phyloP scores from a whole-genome alignment of 2,329 filamentous ascomycete species.

The Sodiomyces alkalinus region DNA sequence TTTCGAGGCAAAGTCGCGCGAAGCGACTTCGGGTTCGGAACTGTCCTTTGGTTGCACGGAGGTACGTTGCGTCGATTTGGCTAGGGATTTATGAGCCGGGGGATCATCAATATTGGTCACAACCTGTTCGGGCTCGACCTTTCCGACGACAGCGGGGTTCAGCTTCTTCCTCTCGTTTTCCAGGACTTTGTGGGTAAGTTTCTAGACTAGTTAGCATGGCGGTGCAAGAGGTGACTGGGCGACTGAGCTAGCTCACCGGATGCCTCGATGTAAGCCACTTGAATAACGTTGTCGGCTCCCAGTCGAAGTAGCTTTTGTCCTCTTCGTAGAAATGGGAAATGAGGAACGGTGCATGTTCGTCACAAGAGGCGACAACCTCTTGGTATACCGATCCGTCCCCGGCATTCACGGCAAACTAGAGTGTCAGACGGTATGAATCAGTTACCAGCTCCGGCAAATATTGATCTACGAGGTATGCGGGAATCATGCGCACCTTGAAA shows the following conservation, averaged over 20 bases:
- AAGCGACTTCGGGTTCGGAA: background rate
- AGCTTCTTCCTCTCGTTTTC: constrained; percentile 1
- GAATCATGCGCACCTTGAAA: constrained; percentile 15
- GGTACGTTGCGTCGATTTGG: constrained; percentile 2
- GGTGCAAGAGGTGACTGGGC: no score
- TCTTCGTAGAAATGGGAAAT: constrained; percentile 32
- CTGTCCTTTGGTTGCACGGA: constrained; percentile 1
- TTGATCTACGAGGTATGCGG: no score
- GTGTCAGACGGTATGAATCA: constrained; percentile 4
- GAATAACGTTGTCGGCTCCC: constrained; percentile 30
- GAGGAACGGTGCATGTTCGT: constrained; percentile 34
- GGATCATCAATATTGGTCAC: constrained; percentile 1
- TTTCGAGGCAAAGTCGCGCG: constrained; percentile 2
- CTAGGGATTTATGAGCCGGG: constrained; percentile 4
- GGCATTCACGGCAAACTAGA: constrained; percentile 32
- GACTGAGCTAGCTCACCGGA: constrained; percentile 24
- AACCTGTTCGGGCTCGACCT: constrained; percentile 2
- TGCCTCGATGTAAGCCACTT: constrained; percentile 28
- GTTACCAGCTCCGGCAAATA: no score
- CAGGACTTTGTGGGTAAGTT: constrained; percentile 3
- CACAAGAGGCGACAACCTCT: constrained; percentile 30
- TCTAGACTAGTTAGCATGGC: constrained; percentile 2
- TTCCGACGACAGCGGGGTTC: background rate
- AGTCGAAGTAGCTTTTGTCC: constrained; percentile 20
- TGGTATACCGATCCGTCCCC: constrained; percentile 36